Evolutionary conservation across 257 asterid genomes (phyloP).

Genomic region (Osmanthus fragrans): DNA sequence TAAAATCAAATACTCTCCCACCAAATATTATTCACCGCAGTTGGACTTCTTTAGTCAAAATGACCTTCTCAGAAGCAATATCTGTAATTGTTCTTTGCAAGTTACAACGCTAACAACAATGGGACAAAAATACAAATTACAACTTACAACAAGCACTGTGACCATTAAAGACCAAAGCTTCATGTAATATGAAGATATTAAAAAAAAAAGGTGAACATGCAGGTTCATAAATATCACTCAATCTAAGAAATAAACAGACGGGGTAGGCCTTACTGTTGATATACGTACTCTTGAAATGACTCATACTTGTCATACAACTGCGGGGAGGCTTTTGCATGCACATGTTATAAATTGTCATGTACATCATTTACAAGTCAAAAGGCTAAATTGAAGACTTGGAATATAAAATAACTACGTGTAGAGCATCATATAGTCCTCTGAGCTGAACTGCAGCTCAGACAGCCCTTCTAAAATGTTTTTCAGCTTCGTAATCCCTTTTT

Average conservation of each 20-base stretch:
- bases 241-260: neutral
- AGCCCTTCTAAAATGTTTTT: conserved; percentile 81
- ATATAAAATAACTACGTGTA: conserved; percentile 64
- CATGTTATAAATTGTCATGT: conserved; percentile 94
- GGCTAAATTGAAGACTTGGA: neutral
- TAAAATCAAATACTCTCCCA: neutral
- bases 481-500: no score
- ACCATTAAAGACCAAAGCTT: no score
- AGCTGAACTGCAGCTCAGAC: conserved; percentile 84
- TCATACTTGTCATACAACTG: conserved; percentile 70
- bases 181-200: no score
- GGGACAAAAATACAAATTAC: neutral
- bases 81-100: neutral
- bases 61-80: neutral
- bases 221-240: no score
- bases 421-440: conserved; percentile 91
- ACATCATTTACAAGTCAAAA: conserved; percentile 16
- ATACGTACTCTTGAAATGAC: no score
- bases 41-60: neutral
- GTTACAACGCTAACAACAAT: neutral
- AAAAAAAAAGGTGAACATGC: no score
- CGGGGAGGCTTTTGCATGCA: conserved; percentile 98
- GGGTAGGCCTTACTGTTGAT: no score
- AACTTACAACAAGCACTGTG: no score
- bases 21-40: neutral